Base-by-base conservation (phyloP, 805 yeast genomes). In the Kodamaea restingae region DNA sequence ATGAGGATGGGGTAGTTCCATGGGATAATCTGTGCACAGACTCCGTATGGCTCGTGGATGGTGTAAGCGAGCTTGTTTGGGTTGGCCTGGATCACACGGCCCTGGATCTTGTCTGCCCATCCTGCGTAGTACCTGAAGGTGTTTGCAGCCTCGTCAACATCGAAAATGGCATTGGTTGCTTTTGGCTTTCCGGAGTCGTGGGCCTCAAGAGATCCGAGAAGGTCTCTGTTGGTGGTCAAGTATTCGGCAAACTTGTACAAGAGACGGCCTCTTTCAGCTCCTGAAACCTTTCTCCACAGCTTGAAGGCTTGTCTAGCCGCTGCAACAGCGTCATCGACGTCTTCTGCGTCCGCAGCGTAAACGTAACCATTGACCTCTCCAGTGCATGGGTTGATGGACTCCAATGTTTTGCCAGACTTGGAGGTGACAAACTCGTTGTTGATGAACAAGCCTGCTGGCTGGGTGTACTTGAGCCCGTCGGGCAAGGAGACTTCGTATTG, bases 1-100 rank as follows among this genome's bases (percentile, higher is more conserved):
- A 83, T 81, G 22, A 73, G 65, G 45, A 69, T 50, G 10, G 87
- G 86, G 55, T 77, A 81, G 63, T 80, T 80, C 86, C 87, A 80
- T 24, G 87, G 87, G 41, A 81, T 77, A 48, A 80, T 77, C 56
- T 78, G 81, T 9, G 80, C 86, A 50, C 81, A 78, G 26, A 80
- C 84, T 12, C 82, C 81, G 36, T 67, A 56, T 4, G 87, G 83
- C 54, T 82, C 84, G 47, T 80, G 80, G 38, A 80, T 68, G 18
- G 88, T 81, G 62, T 78, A 80, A 25, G 84, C 84, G 50, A 83
- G 67, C 56, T 71, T 71, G 44, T 65, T 63, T 17, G 73, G 70
- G 55, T 63, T 63, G 48, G 62, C 60, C 49, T 65, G 67, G 47
- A 68, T 67, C 33, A 40, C 64, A 34, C 58, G 64, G 27, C 82